Evolutionary conservation across 306 rosid species (phyloP).

Genomic region (Medicago truncatula): MtrunA17r5.0-ANR NC_053045.1:57737001-57737500

Average conservation of each 20-base stretch:
- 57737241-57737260: background rate
- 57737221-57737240: background rate
- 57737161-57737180: no score
- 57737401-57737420: slow-evolving; percentile 87
- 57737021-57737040: no score
- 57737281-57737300: background rate
- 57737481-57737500: background rate
- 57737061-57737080: no score
- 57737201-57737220: background rate
- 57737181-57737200: background rate
- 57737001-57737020: no score
- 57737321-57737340: slow-evolving; percentile 58
- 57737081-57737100: no score
- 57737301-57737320: background rate
- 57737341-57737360: slow-evolving; percentile 76
- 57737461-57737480: slow-evolving; percentile 13
- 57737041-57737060: no score
- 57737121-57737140: no score
- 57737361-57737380: slow-evolving; percentile 94
- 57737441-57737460: slow-evolving; percentile 5
- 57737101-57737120: no score
- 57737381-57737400: slow-evolving; percentile 97
- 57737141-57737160: no score
- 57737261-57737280: background rate
- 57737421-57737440: slow-evolving; percentile 34